Evolutionary conservation across 2,329 filamentous ascomycete species (phyloP).

Genomic region (Dothistroma septosporum): DNA sequence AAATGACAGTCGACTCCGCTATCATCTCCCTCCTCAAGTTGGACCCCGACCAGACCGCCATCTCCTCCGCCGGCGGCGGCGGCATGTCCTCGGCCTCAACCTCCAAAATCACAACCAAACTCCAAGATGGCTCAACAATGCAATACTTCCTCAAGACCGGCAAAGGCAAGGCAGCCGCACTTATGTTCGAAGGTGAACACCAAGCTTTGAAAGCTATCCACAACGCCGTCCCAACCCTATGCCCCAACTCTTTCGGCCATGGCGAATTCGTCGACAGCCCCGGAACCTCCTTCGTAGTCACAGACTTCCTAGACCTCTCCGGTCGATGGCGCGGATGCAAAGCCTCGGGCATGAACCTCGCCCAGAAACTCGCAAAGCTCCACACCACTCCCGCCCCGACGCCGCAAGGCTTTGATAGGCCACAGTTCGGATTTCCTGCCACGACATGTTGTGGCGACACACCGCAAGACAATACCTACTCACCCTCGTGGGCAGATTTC

Average conservation of each 20-base stretch:
- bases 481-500: constrained; percentile 75
- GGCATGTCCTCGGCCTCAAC: constrained; percentile 63
- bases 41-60: constrained; percentile 51
- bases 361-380: constrained; percentile 70
- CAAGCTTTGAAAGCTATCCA: constrained; percentile 80
- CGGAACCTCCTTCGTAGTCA: constrained; percentile 57
- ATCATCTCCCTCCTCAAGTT: constrained; percentile 59
- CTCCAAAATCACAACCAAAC: constrained; percentile 52
- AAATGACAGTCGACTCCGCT: constrained; percentile 57
- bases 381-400: constrained; percentile 71
- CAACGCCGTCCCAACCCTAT: constrained; percentile 65
- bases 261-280: constrained; percentile 52
- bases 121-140: constrained; percentile 47
- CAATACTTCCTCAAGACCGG: constrained; percentile 72
- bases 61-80: constrained; percentile 61
- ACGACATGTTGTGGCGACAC: constrained; percentile 84
- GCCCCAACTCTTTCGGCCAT: constrained; percentile 69
- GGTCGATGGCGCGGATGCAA: constrained; percentile 28
- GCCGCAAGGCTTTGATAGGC: constrained; percentile 54
- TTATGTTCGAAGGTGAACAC: constrained; percentile 78
- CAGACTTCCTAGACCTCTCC: constrained; percentile 72
- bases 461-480: constrained; percentile 72
- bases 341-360: constrained; percentile 57
- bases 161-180: constrained; percentile 53
- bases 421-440: constrained; percentile 78